Conservation (phyloP, 2,329 filamentous ascomycete species). For the Lizonia empirigonia region DNA sequence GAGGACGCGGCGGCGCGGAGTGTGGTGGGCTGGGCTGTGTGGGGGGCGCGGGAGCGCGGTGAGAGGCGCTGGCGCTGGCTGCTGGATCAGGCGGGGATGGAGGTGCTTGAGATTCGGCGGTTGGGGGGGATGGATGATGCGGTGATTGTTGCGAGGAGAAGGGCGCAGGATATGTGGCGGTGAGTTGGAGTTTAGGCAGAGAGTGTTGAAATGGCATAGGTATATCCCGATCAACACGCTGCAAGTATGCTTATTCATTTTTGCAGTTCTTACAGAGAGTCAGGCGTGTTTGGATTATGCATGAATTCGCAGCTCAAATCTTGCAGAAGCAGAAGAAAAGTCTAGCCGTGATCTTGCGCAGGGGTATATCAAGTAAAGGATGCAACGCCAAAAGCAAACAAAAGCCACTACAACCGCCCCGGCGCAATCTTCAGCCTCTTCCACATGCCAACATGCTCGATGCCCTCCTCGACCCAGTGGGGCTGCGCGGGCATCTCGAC, state of each 20-base stretch:
- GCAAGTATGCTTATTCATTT: too few relatives aligned
- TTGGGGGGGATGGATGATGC: slow-evolving; percentile 7
- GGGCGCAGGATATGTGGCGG: slow-evolving; percentile 10
- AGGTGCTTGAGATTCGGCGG: slow-evolving; percentile 15
- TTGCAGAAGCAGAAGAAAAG: too few relatives aligned
- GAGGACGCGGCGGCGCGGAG: slow-evolving; percentile 5
- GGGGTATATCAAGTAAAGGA: too few relatives aligned
- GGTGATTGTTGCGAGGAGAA: slow-evolving; percentile 11
- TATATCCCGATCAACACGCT: too few relatives aligned
- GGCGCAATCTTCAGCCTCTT: slow-evolving; percentile 50
- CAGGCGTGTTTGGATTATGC: too few relatives aligned
- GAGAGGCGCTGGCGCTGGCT: slow-evolving; percentile 21
- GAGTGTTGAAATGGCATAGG: too few relatives aligned
- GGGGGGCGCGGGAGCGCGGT: slow-evolving; percentile 15
- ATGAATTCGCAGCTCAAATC: too few relatives aligned
- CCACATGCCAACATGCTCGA: slow-evolving; percentile 87
- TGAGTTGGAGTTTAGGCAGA: too few relatives aligned
- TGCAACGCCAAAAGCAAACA: too few relatives aligned
- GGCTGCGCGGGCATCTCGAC: slow-evolving; percentile 40
- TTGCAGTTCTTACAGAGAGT: too few relatives aligned
- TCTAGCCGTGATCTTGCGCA: too few relatives aligned
- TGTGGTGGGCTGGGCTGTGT: not conserved
- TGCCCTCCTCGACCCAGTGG: slow-evolving; percentile 80
- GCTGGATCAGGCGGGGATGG: slow-evolving; percentile 18
- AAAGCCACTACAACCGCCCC: slow-evolving; percentile 33